Base-by-base conservation (phyloP, 2,329 filamentous ascomycete genomes). In the Stemphylium lycopersici region DNA sequence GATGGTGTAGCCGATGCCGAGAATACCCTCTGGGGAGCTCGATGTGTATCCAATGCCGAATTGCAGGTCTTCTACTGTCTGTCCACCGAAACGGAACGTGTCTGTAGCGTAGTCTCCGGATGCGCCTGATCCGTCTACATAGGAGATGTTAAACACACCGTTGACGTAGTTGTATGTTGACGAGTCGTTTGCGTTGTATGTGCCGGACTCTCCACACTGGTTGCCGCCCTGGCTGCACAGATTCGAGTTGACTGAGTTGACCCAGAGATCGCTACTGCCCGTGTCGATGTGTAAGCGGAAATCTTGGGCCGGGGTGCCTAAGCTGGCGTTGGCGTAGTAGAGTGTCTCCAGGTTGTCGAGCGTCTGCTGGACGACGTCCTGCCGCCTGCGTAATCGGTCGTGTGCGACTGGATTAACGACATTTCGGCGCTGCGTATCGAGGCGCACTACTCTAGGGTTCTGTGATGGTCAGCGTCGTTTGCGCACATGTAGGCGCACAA, bases 121-220 rank as follows among this genome's bases (percentile, higher is more conserved):
- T 0, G 91, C 90, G 4, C 87, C 86, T 0, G 90, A 90, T 40
- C 90, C 90, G 75, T 96, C 92, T 36, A 90, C 88, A 63, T 96
- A 96, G 1, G 87, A 87, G 60, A 96, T 96, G 77, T 93, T 93
- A 79, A 97, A 96, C 56, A 86, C 81, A 68, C 84, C 87, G 59
- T 86, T 87, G 49, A 96, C 75, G 69, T 87, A 91, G 31, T 81
- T 68, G 74, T 93, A 93, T 2, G 91, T 90, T 2, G 89, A 91
- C 0, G 91, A 96, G 1, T 80, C 75, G 70, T 90, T 88, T 36
- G 89, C 83, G 38, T 77, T 73, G 74, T 92, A 96, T 1, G 86
- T 86, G 12, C 90, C 90, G 1, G 85, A 83, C 15, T 75, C 76
- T 5, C 74, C 66, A 68, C 91, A 95, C 1, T 82, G 81, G 12